Percentiles rank a stretch among this genome's conserved stretches.
These are phyloP conservation scores for Sporothrix globosa DNA, from an alignment of 2,329 filamentous ascomycete species.

Conservation along the genomic window DNA sequence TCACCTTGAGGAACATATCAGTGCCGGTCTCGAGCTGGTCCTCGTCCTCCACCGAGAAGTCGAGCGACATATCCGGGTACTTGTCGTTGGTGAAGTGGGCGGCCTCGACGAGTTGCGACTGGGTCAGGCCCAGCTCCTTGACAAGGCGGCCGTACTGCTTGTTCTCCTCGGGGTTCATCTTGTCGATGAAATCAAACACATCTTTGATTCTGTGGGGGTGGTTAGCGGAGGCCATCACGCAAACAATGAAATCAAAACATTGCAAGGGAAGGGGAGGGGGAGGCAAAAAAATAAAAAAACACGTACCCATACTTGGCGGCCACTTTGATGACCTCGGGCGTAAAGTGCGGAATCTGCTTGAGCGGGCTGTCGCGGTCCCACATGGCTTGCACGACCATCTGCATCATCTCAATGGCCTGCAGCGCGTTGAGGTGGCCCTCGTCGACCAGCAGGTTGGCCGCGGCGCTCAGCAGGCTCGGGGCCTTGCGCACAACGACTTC, in stretches of 20 bases:
- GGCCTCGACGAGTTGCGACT: slow-evolving; percentile 82
- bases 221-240: slow-evolving; percentile 34
- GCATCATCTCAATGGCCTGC: slow-evolving; percentile 98
- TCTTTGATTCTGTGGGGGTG: slow-evolving; percentile 71
- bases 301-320: slow-evolving; percentile 77
- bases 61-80: slow-evolving; percentile 91
- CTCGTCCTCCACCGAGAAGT: slow-evolving; percentile 81
- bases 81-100: slow-evolving; percentile 94
- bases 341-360: slow-evolving; percentile 97
- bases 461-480: slow-evolving; percentile 83
- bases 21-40: slow-evolving; percentile 79
- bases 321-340: slow-evolving; percentile 77
- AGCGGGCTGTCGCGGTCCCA: slow-evolving; percentile 97
- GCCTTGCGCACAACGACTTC: slow-evolving; percentile 84
- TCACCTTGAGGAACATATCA: slow-evolving; percentile 80
- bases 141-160: slow-evolving; percentile 76
- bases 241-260: neutral
- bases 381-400: slow-evolving; percentile 99
- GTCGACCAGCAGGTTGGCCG: slow-evolving; percentile 92
- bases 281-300: neutral
- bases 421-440: slow-evolving; percentile 96
- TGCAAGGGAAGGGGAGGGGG: neutral
- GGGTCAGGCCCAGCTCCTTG: slow-evolving; percentile 75
- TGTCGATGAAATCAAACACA: slow-evolving; percentile 97
- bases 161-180: slow-evolving; percentile 96